These are phyloP conservation scores for Xylariaceae sp. DNA, from an alignment of 2,329 filamentous ascomycete genomes.

Conservation along the genomic window DNA sequence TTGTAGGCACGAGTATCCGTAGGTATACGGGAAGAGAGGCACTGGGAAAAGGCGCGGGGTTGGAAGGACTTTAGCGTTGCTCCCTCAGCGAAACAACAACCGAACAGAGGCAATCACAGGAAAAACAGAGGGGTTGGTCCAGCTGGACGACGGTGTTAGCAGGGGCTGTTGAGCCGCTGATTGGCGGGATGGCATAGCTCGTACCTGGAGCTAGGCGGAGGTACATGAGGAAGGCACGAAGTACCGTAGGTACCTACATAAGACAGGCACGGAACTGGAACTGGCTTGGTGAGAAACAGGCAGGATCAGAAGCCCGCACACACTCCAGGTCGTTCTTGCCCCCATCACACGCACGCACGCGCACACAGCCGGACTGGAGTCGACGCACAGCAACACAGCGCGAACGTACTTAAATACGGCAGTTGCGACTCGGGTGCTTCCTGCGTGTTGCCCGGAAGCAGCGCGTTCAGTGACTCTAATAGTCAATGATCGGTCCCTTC, in stretches of 20 bases:
- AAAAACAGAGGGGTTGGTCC: not conserved
- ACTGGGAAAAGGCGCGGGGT: constrained; percentile 29
- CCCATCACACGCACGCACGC: too few relatives aligned
- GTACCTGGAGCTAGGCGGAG: not conserved
- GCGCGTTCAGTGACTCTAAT: too few relatives aligned
- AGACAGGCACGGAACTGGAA: not conserved
- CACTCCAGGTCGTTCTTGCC: too few relatives aligned
- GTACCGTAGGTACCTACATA: not conserved
- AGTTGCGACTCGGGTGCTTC: too few relatives aligned
- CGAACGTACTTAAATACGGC: too few relatives aligned
- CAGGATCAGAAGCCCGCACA: too few relatives aligned
- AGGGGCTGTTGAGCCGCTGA: not conserved
- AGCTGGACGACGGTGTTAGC: not conserved
- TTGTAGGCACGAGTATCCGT: too few relatives aligned
- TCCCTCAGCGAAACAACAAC: not conserved
- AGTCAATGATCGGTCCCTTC: constrained; percentile 9
- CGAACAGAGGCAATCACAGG: not conserved
- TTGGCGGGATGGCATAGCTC: not conserved
- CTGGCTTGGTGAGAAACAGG: not conserved
- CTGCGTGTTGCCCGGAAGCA: too few relatives aligned
- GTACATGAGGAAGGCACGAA: not conserved
- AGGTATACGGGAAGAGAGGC: not conserved
- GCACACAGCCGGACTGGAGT: too few relatives aligned
- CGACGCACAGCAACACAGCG: too few relatives aligned
- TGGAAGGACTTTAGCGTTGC: constrained; percentile 20